Conservation (phyloP, 2,329 filamentous ascomycete species). For the Aspergillus sp. region DNA sequence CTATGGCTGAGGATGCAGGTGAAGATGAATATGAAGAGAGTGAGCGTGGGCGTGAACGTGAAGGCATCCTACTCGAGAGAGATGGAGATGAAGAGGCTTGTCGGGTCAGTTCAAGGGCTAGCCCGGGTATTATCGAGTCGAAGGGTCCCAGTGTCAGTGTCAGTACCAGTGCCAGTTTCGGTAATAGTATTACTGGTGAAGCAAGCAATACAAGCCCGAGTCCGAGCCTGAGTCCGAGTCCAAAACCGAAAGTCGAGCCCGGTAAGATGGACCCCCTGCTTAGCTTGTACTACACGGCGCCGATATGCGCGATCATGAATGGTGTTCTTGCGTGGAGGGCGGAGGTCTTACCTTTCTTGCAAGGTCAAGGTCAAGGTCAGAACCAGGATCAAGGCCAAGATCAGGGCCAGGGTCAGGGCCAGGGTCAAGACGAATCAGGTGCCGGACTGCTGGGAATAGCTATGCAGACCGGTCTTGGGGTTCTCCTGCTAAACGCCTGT, state of each 20-base stretch:
- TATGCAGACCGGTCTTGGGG: conserved; percentile 40
- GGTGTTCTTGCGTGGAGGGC: conserved; percentile 62
- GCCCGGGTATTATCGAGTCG: too few species aligned
- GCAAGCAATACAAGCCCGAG: neutral
- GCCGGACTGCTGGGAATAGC: neutral
- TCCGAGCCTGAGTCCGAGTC: neutral
- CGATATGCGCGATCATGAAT: conserved; percentile 77
- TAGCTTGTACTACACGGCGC: conserved; percentile 84
- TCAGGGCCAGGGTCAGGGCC: neutral
- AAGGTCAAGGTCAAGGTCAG: neutral
- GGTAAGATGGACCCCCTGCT: conserved; percentile 79
- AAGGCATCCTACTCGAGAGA: too few species aligned
- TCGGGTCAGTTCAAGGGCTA: neutral
- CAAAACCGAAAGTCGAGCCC: neutral
- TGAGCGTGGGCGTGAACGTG: neutral
- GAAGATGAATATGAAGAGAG: neutral
- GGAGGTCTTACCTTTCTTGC: conserved; percentile 55
- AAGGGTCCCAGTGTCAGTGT: too few species aligned
- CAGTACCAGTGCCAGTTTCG: too few species aligned
- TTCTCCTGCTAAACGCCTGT: conserved; percentile 67
- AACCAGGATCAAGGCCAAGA: neutral
- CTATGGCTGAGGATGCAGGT: neutral
- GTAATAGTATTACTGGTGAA: too few species aligned
- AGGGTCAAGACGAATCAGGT: neutral
- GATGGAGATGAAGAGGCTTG: neutral